phyloP scores from a whole-genome alignment of 345 rosid species.

The Pistacia integerrima region DNA sequence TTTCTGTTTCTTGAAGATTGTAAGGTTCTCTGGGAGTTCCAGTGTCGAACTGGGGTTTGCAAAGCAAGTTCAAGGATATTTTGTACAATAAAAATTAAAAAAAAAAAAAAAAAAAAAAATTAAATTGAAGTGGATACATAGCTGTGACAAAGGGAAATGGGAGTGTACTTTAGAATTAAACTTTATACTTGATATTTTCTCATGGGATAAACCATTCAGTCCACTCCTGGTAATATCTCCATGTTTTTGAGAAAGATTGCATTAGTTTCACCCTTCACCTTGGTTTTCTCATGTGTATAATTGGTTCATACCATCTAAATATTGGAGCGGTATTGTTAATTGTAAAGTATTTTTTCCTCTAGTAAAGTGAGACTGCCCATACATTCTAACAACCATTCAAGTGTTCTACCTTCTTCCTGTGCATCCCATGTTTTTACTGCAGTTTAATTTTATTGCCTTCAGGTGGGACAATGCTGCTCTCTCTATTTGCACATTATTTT shows the following conservation, averaged over 20 bases:
- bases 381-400: neutral
- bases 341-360: neutral
- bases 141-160: neutral
- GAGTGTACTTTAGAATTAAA: neutral
- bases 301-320: neutral
- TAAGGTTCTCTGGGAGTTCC: too few species aligned
- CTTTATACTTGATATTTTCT: neutral
- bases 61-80: too few species aligned
- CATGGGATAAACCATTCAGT: neutral
- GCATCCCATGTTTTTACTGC: neutral
- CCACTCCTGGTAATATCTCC: neutral
- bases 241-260: neutral
- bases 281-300: neutral
- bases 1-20: too few species aligned
- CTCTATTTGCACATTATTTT: neutral
- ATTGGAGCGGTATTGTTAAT: neutral
- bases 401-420: neutral
- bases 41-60: too few species aligned
- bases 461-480: neutral
- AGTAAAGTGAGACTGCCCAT: neutral
- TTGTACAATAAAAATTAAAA: too few species aligned
- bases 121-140: neutral
- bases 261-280: neutral
- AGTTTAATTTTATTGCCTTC: neutral
- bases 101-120: too few species aligned